A percentile compares a stretch with the other conserved stretches of the same genome.
Evolutionary conservation across 495 filamentous ascomycete species (phyloP).

Genomic region (Penicillium egyptiacum): DNA sequence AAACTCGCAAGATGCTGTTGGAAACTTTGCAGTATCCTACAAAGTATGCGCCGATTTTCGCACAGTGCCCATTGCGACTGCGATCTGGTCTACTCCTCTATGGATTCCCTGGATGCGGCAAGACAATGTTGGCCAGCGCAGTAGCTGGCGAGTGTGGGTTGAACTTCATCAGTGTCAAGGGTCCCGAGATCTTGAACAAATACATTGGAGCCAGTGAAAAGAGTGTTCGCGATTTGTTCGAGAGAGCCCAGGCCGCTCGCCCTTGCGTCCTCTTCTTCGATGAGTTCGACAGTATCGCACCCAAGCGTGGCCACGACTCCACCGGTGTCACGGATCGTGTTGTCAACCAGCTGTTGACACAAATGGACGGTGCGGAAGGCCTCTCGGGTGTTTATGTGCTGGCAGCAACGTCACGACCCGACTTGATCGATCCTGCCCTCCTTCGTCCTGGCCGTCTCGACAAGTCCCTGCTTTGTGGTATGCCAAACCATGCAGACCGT

Average conservation of each 20-base stretch:
- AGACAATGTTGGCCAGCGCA: constrained; percentile 88
- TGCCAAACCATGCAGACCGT: constrained; percentile 75
- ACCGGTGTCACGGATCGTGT: constrained; percentile 98
- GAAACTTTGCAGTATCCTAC: constrained; percentile 97
- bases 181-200: constrained; percentile 96
- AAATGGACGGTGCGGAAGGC: constrained; percentile 98
- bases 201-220: constrained; percentile 98
- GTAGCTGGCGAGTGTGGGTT: constrained; percentile 95
- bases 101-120: constrained; percentile 93
- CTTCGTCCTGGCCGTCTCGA: constrained; percentile 87
- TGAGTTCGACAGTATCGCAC: constrained; percentile 96
- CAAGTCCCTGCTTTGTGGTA: constrained; percentile 85
- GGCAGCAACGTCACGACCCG: constrained; percentile 86
- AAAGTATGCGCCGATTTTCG: constrained; percentile 96
- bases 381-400: constrained; percentile 93
- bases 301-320: constrained; percentile 93
- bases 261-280: constrained; percentile 97
- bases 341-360: constrained; percentile 94
- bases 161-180: constrained; percentile 98
- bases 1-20: constrained; percentile 80
- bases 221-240: constrained; percentile 90
- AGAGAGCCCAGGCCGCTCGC: constrained; percentile 81
- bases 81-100: constrained; percentile 91
- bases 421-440: constrained; percentile 91
- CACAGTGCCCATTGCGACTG: constrained; percentile 86